Evolutionary conservation across 805 yeast genomes (phyloP), one percentile per base, ranked within the genome.

Genomic region (Ogataea pignaliae): DNA sequence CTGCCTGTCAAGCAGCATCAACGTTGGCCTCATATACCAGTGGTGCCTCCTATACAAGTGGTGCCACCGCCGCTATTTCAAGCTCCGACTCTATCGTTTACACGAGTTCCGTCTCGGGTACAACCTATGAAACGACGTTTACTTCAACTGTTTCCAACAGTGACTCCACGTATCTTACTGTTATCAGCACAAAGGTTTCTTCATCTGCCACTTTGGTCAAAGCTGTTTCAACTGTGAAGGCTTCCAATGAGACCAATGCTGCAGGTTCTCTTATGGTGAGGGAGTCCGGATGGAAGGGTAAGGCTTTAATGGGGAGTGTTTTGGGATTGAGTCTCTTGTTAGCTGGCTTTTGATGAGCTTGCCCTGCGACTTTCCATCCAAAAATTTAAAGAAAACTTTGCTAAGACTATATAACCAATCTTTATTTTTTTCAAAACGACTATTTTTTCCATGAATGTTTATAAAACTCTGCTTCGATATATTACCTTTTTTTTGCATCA

Each of bases 1-100:
- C 63, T 8, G 51, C 57, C 44, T 61, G 65, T 49, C 47, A 59
- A 10, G 46, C 55, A 13, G 54, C 52, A 7, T 51, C 63, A 10
- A 59, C 63, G 7, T 39, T 51, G 3, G 46, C 43, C 5, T 43
- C 53, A 5, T 18, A 38, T 8, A 10, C 32, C 10, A 18, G 37
- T 3, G 26, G 26, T 21, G 14, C 37, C 11, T 29, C 29, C 9
- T 26, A 39, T 6, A 29, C 31, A 13, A 16, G 34, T 9, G 14
- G 26, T 39, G 10, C 10, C 29, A n/a, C n/a, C 17, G 8, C 21
- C 29, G 28, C 41, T 6, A 36, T 16, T 8, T 37, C 45, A 14
- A 40, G 15, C 10, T 38, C 41, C 18, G 29, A 29, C 29, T 29
- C 45, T 7, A 21, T 8, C 21, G 10, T 21, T 34, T 26, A 43